Conservation (phyloP, 768 basidiomycete species). For the Rubroboletus pulcherrimus region DNA sequence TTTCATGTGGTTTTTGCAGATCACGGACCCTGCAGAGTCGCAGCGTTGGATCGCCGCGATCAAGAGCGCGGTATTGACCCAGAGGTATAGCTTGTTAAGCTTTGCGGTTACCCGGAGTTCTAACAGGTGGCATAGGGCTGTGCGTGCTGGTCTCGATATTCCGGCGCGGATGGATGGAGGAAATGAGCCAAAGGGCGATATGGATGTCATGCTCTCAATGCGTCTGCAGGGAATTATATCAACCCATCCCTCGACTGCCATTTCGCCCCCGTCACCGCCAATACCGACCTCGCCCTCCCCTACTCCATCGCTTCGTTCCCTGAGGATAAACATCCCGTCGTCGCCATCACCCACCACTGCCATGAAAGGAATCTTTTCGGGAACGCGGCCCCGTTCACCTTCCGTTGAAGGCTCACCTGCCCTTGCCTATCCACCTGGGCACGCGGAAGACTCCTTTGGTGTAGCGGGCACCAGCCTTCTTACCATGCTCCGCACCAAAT, state of each 20-base stretch:
- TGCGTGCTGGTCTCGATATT: conserved; percentile 62
- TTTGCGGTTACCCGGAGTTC: background rate
- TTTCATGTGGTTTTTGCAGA: conserved; percentile 60
- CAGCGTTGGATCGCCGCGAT: conserved; percentile 76
- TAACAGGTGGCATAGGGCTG: conserved; percentile 42
- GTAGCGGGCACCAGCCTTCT: conserved; percentile 54
- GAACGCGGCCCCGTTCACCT: conserved; percentile 26
- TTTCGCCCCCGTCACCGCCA: conserved; percentile 11
- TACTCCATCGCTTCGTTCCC: conserved; percentile 27
- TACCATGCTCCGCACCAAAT: conserved; percentile 45
- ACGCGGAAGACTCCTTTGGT: conserved; percentile 53
- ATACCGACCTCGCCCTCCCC: conserved; percentile 26
- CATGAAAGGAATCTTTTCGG: conserved; percentile 22
- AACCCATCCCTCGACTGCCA: conserved; percentile 21
- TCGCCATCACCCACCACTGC: conserved; percentile 14
- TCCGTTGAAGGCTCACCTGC: conserved; percentile 44
- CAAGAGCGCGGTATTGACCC: conserved; percentile 67
- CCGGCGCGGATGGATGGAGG: conserved; percentile 39
- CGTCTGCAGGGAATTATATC: conserved; percentile 57
- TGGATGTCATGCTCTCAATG: conserved; percentile 83
- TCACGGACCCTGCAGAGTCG: conserved; percentile 54
- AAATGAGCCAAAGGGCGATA: conserved; percentile 70
- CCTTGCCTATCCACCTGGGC: conserved; percentile 32
- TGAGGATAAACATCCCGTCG: conserved; percentile 18
- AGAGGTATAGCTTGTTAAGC: conserved; percentile 44